Evolutionary conservation across 1,284 basidiomycete species (phyloP).

Genomic region (Cerioporus squamosus): DNA sequence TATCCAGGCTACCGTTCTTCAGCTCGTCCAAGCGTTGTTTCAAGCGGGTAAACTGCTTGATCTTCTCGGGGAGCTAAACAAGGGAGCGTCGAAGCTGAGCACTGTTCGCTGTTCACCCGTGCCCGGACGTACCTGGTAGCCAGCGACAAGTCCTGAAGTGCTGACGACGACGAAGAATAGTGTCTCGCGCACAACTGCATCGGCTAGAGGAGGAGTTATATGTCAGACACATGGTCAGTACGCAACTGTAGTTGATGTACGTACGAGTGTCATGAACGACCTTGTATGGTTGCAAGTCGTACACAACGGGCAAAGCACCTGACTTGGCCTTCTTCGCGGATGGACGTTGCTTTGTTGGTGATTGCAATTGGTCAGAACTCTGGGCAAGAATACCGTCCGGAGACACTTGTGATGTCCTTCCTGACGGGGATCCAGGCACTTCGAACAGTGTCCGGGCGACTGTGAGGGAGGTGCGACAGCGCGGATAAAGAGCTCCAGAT

Average conservation of each 20-base stretch:
- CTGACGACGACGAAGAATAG: conserved; percentile 69
- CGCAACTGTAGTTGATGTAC: neutral
- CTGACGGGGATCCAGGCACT: no score
- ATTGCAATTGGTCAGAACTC: neutral
- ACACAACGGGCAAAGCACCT: neutral
- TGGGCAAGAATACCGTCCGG: no score
- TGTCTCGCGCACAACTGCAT: conserved; percentile 46
- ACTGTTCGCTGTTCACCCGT: neutral
- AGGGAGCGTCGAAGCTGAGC: neutral
- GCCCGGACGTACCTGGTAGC: conserved; percentile 54
- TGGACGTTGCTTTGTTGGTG: neutral
- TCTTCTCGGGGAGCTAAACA: conserved; percentile 36
- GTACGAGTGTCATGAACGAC: conserved; percentile 35
- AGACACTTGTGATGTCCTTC: no score
- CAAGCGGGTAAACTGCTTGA: conserved; percentile 32
- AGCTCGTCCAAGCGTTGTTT: conserved; percentile 29
- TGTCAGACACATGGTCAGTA: neutral
- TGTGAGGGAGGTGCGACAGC: conserved; percentile 3
- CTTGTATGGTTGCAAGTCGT: conserved; percentile 56
- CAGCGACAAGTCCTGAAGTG: conserved; percentile 68
- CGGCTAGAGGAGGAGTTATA: neutral
- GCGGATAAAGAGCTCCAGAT: conserved; percentile 54
- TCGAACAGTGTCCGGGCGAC: neutral
- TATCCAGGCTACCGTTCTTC: conserved; percentile 31
- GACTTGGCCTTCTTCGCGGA: neutral